Evolutionary conservation across 306 rosid genomes (phyloP), one percentile per base, ranked within the genome.

Genomic region (Begonia masoniana): DNA sequence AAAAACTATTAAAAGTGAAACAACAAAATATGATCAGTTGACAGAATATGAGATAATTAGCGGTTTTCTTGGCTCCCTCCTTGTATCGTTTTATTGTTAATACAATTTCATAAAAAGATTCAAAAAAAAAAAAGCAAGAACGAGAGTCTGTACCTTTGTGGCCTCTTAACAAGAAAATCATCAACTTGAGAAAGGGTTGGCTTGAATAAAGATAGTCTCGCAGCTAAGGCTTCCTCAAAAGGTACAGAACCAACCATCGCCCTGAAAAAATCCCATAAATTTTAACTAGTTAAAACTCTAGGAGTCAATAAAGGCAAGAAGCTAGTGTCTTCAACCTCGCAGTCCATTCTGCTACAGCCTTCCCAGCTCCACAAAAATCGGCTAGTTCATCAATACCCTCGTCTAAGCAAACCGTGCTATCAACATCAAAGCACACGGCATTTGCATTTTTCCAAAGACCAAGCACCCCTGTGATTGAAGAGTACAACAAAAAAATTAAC

Each of bases 201-300:
- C 13, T 70, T 85, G 74, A 86, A 86, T 75, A 91, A 72, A 43
- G 94, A 57, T 24, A 91, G 75, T 56, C 99, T 86, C 60, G 96
- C 84, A 71, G 94, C 86, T 73, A 91, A 86, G 61, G 99, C 99
- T 31, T 78, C 96, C 75, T 91, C 96, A 62, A 91, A 83, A 55
- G 94, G 83, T 64, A 91, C 96, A 48, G 99, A 78, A 64, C 99
- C 99, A 71, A 84, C 78, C 99, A 91, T 91, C 54, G 99, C 96
- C 72, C 99, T 91, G 45, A 13, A 5, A 13, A 71, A 71, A 59
- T 54, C 56, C 47, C 52, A 60, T 59, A 41, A 56, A 56, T 16
- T 39, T 68, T 74, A 70, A 64, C 54, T 57, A 13, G 64, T 31
- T 31, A 66, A 61, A 62, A 49, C 16, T 50, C 48, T n/a, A 55